Base-by-base conservation (phyloP, 2,329 filamentous ascomycete genomes). In the Ophiostoma triangulosporum region DNA sequence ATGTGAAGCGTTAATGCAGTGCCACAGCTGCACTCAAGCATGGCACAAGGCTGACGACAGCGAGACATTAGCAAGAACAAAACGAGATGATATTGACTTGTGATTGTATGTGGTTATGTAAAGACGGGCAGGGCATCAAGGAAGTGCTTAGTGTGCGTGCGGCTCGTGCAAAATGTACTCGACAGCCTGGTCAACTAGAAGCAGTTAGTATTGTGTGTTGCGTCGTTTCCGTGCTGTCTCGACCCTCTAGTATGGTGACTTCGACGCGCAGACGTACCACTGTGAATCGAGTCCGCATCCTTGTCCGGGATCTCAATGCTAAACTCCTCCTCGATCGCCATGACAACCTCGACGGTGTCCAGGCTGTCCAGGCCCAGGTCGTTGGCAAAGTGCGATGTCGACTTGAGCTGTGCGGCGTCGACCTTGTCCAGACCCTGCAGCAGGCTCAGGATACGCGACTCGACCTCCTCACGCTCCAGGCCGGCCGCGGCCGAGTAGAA, bases 301-400 rank as follows among this genome's bases (percentile, higher is more conserved):
- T 95, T 95, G 75, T 96, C 90, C 63, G 90, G 90, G 65, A 96
- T 96, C 80, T 96, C 90, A 69, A 96, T 93, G 84, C 88, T 80
- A 67, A 83, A 81, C 65, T 83, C 76, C 73, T 98, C 93, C 80
- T 98, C 93, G 73, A 98, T 97, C 61, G 93, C 93, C 93, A 98
- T 98, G 64, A 98, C 93, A 62, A 98, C 93, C 78, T 98, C 93
- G 60, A 98, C 93, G 59, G 93, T 96, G 71, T 98, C 93, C 70
- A 98, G 80, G 73, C 86, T 94, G 76, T 98, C 93, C 65, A 98
- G 77, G 61, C 90, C 93, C 60, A 98, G 86, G 73, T 98, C 91
- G 70, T 96, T 97, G 68, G 88, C 80, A 74, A 98, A 98, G 80
- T 97, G 90, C 56, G 91, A 84, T 52, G 75, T 77, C 59, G 80